Conservation (phyloP, 495 filamentous ascomycete species). For the Trichocladium antarcticum region DNA sequence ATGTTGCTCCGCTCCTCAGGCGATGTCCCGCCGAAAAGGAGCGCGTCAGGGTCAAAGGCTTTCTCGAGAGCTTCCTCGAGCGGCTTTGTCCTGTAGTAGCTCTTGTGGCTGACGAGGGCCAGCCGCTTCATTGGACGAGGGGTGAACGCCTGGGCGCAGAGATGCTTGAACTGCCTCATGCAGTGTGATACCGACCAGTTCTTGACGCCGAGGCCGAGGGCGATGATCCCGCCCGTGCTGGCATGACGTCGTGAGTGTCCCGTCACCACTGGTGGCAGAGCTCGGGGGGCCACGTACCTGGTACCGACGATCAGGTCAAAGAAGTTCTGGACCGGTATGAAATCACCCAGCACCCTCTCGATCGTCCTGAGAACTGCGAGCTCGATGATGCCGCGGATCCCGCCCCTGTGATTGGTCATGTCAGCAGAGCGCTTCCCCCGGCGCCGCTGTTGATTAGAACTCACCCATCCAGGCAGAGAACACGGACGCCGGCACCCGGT, state of each 20-base stretch:
- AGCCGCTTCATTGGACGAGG: constrained; percentile 29
- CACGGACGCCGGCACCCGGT: constrained; percentile 36
- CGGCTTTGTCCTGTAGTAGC: constrained; percentile 31
- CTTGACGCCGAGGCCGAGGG: constrained; percentile 42
- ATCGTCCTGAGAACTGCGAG: constrained; percentile 36
- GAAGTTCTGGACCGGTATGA: constrained; percentile 33
- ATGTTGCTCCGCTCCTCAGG: constrained; percentile 8
- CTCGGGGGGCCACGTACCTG: constrained; percentile 25
- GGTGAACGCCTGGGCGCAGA: constrained; percentile 36
- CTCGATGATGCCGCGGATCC: constrained; percentile 40
- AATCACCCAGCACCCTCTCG: constrained; percentile 29
- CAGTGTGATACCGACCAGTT: constrained; percentile 36
- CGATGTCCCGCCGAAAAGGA: constrained; percentile 32
- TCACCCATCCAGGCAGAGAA: constrained; percentile 42
- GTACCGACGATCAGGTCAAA: constrained; percentile 46
- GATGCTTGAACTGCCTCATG: constrained; percentile 32
- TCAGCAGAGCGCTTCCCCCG: too few species aligned
- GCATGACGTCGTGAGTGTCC: background rate
- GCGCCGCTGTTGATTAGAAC: too few species aligned
- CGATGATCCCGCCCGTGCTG: constrained; percentile 48
- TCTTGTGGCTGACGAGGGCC: constrained; percentile 25
- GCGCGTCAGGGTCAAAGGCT: constrained; percentile 22
- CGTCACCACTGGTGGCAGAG: background rate
- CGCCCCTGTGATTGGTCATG: constrained; percentile 26
- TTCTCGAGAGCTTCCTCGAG: constrained; percentile 26